Percentiles rank a stretch among this genome's conserved stretches.
Conservation (phyloP, 2,329 filamentous ascomycete species). For the Stylonectria norvegica region DNA sequence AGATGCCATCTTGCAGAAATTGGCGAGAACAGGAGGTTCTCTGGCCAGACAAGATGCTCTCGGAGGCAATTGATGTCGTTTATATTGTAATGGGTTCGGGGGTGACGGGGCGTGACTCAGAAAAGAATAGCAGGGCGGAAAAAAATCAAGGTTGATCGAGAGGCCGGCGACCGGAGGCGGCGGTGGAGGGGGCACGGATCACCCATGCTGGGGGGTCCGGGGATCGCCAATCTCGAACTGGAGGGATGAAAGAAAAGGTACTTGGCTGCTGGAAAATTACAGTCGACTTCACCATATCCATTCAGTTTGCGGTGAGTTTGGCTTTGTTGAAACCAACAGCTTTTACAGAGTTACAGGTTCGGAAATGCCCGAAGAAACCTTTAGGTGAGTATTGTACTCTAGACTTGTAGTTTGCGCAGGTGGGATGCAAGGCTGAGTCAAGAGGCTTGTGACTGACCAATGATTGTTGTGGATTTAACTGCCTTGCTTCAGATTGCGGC, state of each 20-base stretch:
- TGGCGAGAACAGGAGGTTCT: constrained; percentile 21
- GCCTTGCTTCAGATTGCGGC: no score
- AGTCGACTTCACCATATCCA: no score
- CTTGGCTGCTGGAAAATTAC: no score
- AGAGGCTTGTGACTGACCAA: constrained; percentile 11
- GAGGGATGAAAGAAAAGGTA: no score
- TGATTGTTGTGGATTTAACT: constrained; percentile 5
- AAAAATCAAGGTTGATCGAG: constrained; percentile 24
- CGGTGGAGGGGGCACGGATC: constrained; percentile 19
- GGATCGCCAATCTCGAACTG: no score
- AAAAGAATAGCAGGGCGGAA: constrained; percentile 17
- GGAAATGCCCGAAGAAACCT: no score
- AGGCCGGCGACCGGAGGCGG: constrained; percentile 28
- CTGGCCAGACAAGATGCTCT: constrained; percentile 25
- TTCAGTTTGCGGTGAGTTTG: no score
- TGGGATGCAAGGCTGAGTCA: constrained; percentile 20
- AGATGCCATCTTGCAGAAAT: constrained; percentile 40
- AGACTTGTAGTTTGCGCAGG: not conserved
- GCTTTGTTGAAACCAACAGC: no score
- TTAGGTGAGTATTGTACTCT: no score
- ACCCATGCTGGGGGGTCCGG: constrained; percentile 13
- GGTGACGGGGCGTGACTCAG: constrained; percentile 22
- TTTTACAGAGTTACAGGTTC: no score
- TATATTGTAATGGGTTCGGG: constrained; percentile 15
- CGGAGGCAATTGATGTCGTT: constrained; percentile 16